Conservation (phyloP, 169 alveolate genomes). For the Plasmodium falciparum region DNA sequence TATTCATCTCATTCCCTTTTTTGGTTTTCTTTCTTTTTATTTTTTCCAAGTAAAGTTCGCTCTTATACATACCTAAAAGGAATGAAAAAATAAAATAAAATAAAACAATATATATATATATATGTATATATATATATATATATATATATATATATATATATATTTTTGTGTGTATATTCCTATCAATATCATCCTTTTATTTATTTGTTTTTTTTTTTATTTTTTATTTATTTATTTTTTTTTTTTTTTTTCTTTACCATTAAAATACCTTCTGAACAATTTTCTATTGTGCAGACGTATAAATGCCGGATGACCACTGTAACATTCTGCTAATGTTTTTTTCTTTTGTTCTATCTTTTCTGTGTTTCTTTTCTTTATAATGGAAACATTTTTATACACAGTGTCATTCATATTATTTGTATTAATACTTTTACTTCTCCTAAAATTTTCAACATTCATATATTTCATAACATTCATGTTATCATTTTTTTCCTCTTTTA, state of each 20-base stretch:
- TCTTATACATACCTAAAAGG: slow-evolving; percentile 22
- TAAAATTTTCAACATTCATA: slow-evolving; percentile 26
- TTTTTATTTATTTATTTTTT: no score
- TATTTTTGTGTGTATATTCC: no score
- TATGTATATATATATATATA: not conserved
- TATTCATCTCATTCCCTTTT: no score
- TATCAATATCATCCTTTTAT: not conserved
- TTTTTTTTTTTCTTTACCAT: slow-evolving; percentile 9
- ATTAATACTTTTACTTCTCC: slow-evolving; percentile 2
- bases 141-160: not conserved
- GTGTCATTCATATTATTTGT: not conserved
- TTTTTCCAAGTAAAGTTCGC: slow-evolving; percentile 55
- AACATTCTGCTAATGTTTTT: not conserved
- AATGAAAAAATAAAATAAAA: no score
- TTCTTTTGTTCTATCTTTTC: not conserved
- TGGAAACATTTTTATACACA: not conserved
- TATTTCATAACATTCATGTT: not conserved
- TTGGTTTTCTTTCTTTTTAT: not conserved
- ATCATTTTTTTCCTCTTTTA: slow-evolving; percentile 1
- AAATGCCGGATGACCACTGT: slow-evolving; percentile 44
- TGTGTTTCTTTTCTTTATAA: not conserved
- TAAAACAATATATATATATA: not conserved
- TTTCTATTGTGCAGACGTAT: slow-evolving; percentile 65
- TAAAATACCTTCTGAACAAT: slow-evolving; percentile 27
- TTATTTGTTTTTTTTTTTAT: no score